Conservation (phyloP, 2,329 filamentous ascomycete species). For the Fusarium sp. region DNA sequence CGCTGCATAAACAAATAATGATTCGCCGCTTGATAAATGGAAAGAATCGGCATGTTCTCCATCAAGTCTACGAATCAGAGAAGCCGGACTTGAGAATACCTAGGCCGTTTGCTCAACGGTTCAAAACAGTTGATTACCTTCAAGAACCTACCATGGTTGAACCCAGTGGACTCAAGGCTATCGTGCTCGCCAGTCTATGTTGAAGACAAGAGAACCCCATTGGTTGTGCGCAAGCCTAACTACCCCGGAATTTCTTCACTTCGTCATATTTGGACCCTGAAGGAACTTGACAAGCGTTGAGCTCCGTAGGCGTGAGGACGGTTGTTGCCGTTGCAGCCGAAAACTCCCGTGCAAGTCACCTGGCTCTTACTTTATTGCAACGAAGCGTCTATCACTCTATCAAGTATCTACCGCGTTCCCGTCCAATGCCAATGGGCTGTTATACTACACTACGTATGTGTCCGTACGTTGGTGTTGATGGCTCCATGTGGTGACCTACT, state of each 20-base stretch:
- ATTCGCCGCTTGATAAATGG: not conserved
- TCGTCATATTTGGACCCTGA: not conserved
- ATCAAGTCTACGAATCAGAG: not conserved
- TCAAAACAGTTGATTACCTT: no score
- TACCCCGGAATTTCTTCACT: slow-evolving; percentile 7
- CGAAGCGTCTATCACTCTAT: not conserved
- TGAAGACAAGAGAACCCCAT: not conserved
- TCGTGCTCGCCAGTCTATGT: no score
- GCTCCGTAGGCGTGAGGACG: not conserved
- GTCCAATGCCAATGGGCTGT: slow-evolving; percentile 6
- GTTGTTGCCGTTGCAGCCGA: slow-evolving; percentile 4
- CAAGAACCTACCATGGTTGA: no score
- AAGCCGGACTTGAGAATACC: no score
- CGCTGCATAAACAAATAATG: slow-evolving; percentile 1
- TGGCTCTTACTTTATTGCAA: slow-evolving; percentile 1
- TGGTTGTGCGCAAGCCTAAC: not conserved
- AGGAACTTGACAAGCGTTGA: not conserved
- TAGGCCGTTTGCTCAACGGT: no score
- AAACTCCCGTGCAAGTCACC: slow-evolving; percentile 30
- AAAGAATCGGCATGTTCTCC: slow-evolving; percentile 4
- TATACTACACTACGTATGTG: slow-evolving; percentile 2
- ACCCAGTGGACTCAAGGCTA: no score
- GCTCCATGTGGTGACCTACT: slow-evolving; percentile 46
- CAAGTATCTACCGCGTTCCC: slow-evolving; percentile 8
- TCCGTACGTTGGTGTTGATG: slow-evolving; percentile 38